Conservation (phyloP, 495 filamentous ascomycete species). For the Cercophora newfieldiana region DNA sequence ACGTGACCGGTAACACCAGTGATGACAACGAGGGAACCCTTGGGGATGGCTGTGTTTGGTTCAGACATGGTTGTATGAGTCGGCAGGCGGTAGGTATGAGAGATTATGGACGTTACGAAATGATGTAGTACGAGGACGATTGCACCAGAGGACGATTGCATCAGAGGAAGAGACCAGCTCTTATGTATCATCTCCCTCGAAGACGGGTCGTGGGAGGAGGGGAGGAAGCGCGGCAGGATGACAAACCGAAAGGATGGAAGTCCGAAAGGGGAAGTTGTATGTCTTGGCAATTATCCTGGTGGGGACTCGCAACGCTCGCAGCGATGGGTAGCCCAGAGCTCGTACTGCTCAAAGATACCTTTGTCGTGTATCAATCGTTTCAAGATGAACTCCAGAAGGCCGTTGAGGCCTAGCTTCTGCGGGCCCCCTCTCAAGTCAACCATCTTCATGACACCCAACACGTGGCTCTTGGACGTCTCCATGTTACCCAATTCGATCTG, state of each 20-base stretch:
- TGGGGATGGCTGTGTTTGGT: constrained; percentile 2
- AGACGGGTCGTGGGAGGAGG: neutral
- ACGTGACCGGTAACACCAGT: constrained; percentile 56
- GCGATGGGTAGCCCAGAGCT: constrained; percentile 34
- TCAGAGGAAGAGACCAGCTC: neutral
- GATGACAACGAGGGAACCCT: constrained; percentile 38
- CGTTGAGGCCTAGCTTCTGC: constrained; percentile 7
- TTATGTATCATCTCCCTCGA: neutral
- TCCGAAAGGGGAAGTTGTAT: neutral
- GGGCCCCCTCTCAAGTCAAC: constrained; percentile 7
- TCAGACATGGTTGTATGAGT: neutral
- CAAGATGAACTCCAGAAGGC: constrained; percentile 7
- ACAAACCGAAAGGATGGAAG: neutral
- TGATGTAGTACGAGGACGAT: neutral
- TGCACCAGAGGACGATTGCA: neutral
- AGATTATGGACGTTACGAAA: no score
- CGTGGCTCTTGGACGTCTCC: constrained; percentile 1
- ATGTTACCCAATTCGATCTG: constrained; percentile 15
- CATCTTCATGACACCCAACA: constrained; percentile 16
- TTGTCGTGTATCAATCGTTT: constrained; percentile 11
- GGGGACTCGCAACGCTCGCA: no score
- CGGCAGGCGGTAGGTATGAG: no score
- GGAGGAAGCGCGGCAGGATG: neutral
- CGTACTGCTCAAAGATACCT: constrained; percentile 11
- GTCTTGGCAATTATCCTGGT: neutral